Evolutionary conservation across 139 green algal species (phyloP), one percentile per base, ranked within the genome.

Genomic region (Tetradesmus obliquus): DNA sequence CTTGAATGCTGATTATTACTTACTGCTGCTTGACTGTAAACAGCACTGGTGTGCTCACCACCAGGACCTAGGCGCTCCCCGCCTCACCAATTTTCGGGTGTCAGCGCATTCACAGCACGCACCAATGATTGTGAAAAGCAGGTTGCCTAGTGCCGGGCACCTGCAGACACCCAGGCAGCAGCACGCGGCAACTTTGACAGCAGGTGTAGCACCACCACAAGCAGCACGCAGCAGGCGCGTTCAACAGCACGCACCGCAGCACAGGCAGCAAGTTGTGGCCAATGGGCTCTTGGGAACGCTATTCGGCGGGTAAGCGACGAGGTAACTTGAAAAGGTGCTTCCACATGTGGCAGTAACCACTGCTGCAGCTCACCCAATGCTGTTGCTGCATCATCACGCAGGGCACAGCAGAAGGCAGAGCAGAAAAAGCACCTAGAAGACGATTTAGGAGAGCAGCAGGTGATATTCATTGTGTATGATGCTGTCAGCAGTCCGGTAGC

Each of bases 381-480:
- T 85, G 80, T 7, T 24, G 15, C 55, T 51, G 6, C 83, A 53
- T 88, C 1, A 62, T 45, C 58, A 60, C 15, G 58, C 57, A 62
- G 62, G 17, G 62, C 85, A 53, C 62, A 62, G 24, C 83, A 79
- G 60, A 81, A 66, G 10, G 10, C 62, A 32, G 72, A 84, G 32
- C 72, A 71, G 19, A 85, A 82, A 5, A 91, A 91, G 74, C 76
- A 86, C 1, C 32, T 94, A 62, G 92, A 94, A 51, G 92, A 94
- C 72, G 90, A 94, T 69, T 86, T 94, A 7, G 92, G 92, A 2
- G 81, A 88, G 5, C 90, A 94, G 1, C 86, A 91, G 87, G 92
- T 94, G 80, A 91, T 66, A 3, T 17, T 10, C 20, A 9, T 19
- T 62, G 9, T 32, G 1, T 60, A 20, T 1, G 3, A 55, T 54